Percentiles rank a stretch among this genome's conserved stretches.
phyloP scores from a whole-genome alignment of 2,329 filamentous ascomycete genomes.

The Paraphaeosphaeria minitans region DNA sequence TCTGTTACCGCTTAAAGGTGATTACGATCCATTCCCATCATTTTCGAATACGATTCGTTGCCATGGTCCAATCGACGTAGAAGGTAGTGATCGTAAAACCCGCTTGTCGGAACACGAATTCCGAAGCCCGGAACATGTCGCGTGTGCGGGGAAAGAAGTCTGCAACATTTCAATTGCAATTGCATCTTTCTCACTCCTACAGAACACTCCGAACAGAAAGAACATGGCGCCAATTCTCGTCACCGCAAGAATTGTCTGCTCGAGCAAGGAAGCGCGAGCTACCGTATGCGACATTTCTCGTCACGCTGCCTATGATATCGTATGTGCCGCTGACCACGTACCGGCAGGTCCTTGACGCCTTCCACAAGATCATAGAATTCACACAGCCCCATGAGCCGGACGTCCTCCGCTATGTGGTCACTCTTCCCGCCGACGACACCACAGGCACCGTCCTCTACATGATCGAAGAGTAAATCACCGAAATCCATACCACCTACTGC shows the following conservation, averaged over 20 bases:
- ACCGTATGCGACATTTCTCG: slow-evolving; percentile 13
- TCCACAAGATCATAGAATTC: slow-evolving; percentile 32
- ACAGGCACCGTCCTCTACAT: slow-evolving; percentile 28
- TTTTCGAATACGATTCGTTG: too few species aligned
- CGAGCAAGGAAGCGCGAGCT: slow-evolving; percentile 16
- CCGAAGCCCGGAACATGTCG: slow-evolving; percentile 12
- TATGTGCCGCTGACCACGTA: not conserved
- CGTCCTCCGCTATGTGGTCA: slow-evolving; percentile 30
- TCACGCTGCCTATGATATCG: not conserved
- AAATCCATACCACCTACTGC: not conserved
- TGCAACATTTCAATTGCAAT: not conserved
- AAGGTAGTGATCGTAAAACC: not conserved
- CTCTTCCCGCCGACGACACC: slow-evolving; percentile 24
- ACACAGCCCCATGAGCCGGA: slow-evolving; percentile 27
- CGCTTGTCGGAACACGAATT: slow-evolving; percentile 10
- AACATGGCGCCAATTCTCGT: slow-evolving; percentile 28
- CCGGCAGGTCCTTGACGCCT: slow-evolving; percentile 21
- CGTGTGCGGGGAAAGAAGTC: not conserved
- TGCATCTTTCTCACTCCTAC: not conserved
- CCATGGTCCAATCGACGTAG: too few species aligned
- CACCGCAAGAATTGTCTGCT: slow-evolving; percentile 28
- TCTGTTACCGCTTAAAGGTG: too few species aligned
- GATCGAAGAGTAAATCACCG: slow-evolving; percentile 29
- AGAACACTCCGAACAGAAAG: not conserved
- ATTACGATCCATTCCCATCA: too few species aligned